These are phyloP conservation scores for Ophidiomyces ophidiicola DNA, from an alignment of 2,329 filamentous ascomycete genomes.

Conservation along the genomic window DNA sequence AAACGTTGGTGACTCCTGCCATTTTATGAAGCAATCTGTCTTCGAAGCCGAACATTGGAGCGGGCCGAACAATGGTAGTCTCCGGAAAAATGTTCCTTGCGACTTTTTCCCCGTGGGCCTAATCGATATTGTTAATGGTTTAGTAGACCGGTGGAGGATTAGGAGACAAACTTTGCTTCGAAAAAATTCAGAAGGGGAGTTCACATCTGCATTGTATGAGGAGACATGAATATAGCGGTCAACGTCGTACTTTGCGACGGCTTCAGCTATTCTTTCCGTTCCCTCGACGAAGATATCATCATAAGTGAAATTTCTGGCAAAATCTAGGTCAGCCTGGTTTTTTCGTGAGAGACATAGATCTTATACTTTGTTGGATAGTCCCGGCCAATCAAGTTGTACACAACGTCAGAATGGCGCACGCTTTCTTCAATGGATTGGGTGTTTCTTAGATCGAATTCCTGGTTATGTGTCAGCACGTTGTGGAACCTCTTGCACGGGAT, in stretches of 20 bases:
- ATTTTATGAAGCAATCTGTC: conserved; percentile 81
- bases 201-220: conserved; percentile 73
- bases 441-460: conserved; percentile 93
- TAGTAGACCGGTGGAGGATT: background rate
- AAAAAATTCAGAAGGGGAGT: conserved; percentile 80
- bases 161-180: conserved; percentile 60
- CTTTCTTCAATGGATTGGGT: conserved; percentile 92
- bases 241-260: conserved; percentile 93
- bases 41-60: conserved; percentile 89
- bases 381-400: conserved; percentile 90
- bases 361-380: conserved; percentile 88
- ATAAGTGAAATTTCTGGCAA: conserved; percentile 70
- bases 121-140: conserved; percentile 14
- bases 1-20: conserved; percentile 64
- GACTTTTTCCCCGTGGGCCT: conserved; percentile 69
- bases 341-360: background rate
- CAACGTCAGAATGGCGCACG: conserved; percentile 90
- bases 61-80: conserved; percentile 89
- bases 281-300: conserved; percentile 91
- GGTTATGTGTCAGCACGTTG: conserved; percentile 5
- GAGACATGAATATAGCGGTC: conserved; percentile 96
- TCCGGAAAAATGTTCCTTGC: conserved; percentile 86
- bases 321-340: background rate
- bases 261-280: conserved; percentile 80
- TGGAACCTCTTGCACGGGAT: background rate